phyloP scores from a whole-genome alignment of 805 yeast species.

The Metschnikowia baotianmanensis region DNA sequence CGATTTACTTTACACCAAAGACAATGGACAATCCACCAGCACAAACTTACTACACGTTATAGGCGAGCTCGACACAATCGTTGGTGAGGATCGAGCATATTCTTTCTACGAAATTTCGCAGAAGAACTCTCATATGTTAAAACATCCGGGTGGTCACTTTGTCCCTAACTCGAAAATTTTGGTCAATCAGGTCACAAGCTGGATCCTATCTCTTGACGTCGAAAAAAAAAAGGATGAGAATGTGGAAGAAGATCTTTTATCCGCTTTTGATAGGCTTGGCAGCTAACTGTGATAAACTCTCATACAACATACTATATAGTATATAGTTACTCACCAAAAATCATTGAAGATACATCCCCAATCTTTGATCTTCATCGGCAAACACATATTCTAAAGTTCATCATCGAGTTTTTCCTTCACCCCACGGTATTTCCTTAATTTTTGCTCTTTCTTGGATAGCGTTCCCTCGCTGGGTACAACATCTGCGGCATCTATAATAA shows the following conservation, averaged over 20 bases:
- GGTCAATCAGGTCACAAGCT: conserved; percentile 39
- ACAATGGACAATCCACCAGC: conserved; percentile 16
- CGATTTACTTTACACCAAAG: conserved; percentile 22
- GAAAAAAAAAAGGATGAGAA: conserved; percentile 15
- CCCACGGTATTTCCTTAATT: conserved; percentile 30
- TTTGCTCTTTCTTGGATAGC: conserved; percentile 33
- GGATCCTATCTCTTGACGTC: conserved; percentile 29
- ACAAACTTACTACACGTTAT: conserved; percentile 61
- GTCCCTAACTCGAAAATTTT: conserved; percentile 78
- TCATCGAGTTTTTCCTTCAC: conserved; percentile 22
- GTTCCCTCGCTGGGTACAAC: conserved; percentile 41
- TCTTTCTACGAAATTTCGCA: conserved; percentile 44
- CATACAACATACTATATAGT: not conserved
- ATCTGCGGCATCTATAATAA: conserved; percentile 30
- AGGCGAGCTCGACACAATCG: conserved; percentile 87
- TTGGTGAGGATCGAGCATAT: conserved; percentile 67
- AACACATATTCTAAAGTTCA: conserved; percentile 13
- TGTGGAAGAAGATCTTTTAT: conserved; percentile 28
- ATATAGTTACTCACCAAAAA: too few relatives aligned
- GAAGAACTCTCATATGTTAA: conserved; percentile 55
- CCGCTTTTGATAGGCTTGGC: conserved; percentile 38
- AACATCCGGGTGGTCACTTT: conserved; percentile 96
- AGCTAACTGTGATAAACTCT: conserved; percentile 3
- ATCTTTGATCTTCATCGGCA: too few relatives aligned
- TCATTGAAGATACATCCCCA: too few relatives aligned